Base-by-base conservation (phyloP, 177 flowering plant genomes). In the Vitis hybrid region DNA sequence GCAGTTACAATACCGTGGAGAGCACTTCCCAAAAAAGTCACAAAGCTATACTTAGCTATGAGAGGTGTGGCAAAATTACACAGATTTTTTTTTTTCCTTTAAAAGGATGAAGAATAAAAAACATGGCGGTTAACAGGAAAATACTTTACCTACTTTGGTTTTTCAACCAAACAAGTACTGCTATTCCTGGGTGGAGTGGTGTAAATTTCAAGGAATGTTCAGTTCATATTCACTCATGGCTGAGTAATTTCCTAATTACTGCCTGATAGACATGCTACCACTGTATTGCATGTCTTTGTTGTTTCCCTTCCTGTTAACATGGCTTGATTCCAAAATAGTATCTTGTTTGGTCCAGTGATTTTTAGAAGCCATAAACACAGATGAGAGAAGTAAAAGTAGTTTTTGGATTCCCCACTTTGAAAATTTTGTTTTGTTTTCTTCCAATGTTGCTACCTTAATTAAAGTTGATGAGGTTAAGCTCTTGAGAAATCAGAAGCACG, bases 21-120 rank as follows among this genome's bases (percentile, higher is more conserved):
- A 63, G 21, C 71, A 41, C 97, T 93, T 74, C 97, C 93, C 11
- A 86, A 76, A 80, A 90, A 71, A 77, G 71, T 78, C 24, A 80
- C 97, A n/a, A 90, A 90, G 81, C 85, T 93, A 53, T 93, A 84
- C 81, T 89, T 90, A 67, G 97, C 97, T 11, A 81, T 91, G 89
- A 84, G 98, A 90, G 98, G 99, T 95, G 68, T 54, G 80, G 9
- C 18, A 58, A 18, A 50, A 2, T 27, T 53, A 10, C 30, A 15
- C 1, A 35, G 27, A 61, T 60, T 12, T 54, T 32, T 8, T 15
- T 46, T 64, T 12, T 2, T 2, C 8, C 7, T 24, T 24, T 24
- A 0, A 24, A 24, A 24, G 27, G 27, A 24, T 0, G 27, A 24
- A 24, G 27, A 24, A 24, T 24, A 24, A 24, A 24, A 35, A 4